Conservation (phyloP, 345 rosid genomes). For the Corymbia maculata region DNA sequence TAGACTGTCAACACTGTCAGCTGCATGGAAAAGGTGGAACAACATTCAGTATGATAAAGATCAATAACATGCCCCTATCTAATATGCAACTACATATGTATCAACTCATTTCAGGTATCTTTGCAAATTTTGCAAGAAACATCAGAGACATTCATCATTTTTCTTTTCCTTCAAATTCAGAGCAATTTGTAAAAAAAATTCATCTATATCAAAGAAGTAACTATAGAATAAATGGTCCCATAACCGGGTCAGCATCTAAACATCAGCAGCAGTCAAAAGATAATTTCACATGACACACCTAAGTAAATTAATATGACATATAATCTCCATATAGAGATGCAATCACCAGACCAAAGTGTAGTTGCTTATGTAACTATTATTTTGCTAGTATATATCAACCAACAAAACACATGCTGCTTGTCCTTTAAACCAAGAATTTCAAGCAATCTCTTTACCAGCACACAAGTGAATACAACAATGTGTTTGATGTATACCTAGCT, state of each 20-base stretch:
- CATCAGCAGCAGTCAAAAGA: not conserved
- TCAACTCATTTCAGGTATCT: not conserved
- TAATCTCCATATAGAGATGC: not conserved
- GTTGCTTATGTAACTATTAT: not conserved
- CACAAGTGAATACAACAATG: not conserved
- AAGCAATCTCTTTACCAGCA: not conserved
- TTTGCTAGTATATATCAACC: not conserved
- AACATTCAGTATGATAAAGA: not conserved
- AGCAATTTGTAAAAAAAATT: not conserved
- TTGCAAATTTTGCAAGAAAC: not conserved
- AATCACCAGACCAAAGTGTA: not conserved
- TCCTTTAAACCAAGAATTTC: not conserved
- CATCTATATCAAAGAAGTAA: not conserved
- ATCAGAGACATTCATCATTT: not conserved
- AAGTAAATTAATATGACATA: not conserved
- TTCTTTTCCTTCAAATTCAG: not conserved
- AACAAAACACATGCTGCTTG: not conserved
- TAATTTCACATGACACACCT: not conserved
- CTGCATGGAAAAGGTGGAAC: slow-evolving; percentile 37
- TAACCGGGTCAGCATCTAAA: not conserved
- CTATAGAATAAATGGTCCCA: not conserved
- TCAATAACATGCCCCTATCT: not conserved
- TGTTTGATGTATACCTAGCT: not conserved
- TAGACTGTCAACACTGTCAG: slow-evolving; percentile 86
- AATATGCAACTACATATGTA: not conserved